Conservation (phyloP, 495 filamentous ascomycete genomes). For the Cairneyella variabilis region DNA sequence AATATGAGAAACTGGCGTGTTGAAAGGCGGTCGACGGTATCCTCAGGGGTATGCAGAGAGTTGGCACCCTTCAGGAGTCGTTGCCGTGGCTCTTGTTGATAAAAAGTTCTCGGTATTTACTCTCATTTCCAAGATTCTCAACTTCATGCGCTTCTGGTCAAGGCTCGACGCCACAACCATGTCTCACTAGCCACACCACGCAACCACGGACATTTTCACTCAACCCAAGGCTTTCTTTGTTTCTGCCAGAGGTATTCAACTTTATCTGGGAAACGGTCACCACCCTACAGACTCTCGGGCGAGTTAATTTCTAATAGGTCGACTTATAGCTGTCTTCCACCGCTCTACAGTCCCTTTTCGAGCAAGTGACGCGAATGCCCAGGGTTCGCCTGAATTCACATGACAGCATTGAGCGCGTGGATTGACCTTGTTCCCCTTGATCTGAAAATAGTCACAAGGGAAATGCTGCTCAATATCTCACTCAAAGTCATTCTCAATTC, state of each 20-base stretch:
- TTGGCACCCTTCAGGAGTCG: background rate
- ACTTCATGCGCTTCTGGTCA: conserved; percentile 3
- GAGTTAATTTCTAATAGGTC: background rate
- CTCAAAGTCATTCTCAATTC: too few species aligned
- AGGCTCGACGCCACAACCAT: background rate
- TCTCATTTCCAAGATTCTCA: background rate
- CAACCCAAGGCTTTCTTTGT: too few species aligned
- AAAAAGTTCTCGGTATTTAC: conserved; percentile 3
- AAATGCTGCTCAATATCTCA: too few species aligned
- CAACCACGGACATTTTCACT: too few species aligned
- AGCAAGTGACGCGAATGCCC: background rate
- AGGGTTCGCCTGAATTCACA: background rate
- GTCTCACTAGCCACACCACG: background rate
- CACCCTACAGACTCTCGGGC: background rate
- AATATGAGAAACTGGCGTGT: background rate
- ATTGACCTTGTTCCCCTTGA: background rate
- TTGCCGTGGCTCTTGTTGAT: conserved; percentile 6
- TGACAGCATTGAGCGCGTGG: background rate
- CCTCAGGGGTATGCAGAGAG: background rate
- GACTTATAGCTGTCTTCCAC: background rate
- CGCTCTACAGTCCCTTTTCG: background rate
- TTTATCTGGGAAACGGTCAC: too few species aligned
- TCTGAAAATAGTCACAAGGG: conserved; percentile 4
- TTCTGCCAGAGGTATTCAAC: too few species aligned
- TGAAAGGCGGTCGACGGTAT: background rate